A percentile compares a stretch with the other conserved stretches of the same genome.
Conservation (phyloP, 2,329 filamentous ascomycete species). For the Stagonosporopsis cucurbitacearum region DNA sequence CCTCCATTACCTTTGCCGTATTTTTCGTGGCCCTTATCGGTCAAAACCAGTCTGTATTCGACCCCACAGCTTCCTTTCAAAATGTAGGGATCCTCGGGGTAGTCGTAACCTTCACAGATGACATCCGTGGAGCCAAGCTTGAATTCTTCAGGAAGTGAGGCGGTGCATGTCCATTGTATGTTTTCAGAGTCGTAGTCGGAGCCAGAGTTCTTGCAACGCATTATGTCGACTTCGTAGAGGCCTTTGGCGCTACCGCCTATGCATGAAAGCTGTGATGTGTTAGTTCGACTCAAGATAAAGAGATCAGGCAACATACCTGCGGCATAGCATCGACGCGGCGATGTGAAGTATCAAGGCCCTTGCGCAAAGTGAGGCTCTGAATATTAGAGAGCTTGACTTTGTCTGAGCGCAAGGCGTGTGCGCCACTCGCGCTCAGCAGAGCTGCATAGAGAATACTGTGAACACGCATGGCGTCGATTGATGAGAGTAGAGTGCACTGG, state of each 20-base stretch:
- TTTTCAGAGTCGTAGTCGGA: constrained; percentile 81
- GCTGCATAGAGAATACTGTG: constrained; percentile 40
- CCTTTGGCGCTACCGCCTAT: constrained; percentile 66
- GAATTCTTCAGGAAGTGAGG: constrained; percentile 66
- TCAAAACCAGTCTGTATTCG: constrained; percentile 83
- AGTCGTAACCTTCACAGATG: constrained; percentile 85
- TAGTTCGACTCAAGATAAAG: constrained; percentile 3
- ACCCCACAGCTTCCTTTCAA: constrained; percentile 91
- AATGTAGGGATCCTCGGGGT: constrained; percentile 80
- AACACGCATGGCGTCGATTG: constrained; percentile 36
- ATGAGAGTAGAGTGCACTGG: not conserved
- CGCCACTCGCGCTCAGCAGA: constrained; percentile 40
- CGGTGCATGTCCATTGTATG: constrained; percentile 90
- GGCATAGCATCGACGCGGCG: constrained; percentile 79
- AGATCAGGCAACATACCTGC: constrained; percentile 42
- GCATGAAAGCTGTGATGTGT: constrained; percentile 69
- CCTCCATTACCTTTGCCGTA: constrained; percentile 64
- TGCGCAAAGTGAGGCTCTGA: constrained; percentile 77
- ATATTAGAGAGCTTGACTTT: constrained; percentile 71
- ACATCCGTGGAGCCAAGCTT: constrained; percentile 88
- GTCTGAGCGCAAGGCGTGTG: constrained; percentile 48
- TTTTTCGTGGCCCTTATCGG: constrained; percentile 73
- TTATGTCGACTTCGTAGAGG: constrained; percentile 76
- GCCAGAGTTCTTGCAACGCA: constrained; percentile 91
- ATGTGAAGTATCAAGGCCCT: constrained; percentile 71